Percentiles rank a stretch among this genome's conserved stretches.
These are phyloP conservation scores for Spergularia bocconei DNA, from an alignment of 148 eudicot genomes.

Conservation along the genomic window DNA sequence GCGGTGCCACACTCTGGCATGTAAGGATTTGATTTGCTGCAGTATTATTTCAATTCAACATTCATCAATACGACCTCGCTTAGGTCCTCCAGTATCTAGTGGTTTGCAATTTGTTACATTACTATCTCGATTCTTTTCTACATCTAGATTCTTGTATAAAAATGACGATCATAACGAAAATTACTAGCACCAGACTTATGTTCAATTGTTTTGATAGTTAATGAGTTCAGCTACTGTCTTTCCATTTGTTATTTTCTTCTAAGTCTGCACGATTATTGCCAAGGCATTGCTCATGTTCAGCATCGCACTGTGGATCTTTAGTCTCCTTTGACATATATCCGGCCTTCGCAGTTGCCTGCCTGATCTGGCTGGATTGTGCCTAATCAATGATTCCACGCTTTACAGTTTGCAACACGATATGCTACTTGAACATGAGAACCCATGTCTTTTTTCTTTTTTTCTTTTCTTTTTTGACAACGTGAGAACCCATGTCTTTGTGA, in stretches of 20 bases:
- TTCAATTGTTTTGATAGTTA: background rate
- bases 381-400: too few species aligned
- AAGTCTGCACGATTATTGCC: too few species aligned
- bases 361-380: too few species aligned
- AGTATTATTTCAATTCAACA: conserved; percentile 21
- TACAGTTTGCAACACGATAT: too few species aligned
- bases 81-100: conserved; percentile 21
- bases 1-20: conserved; percentile 31
- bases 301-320: background rate
- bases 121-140: conserved; percentile 28
- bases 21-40: conserved; percentile 24
- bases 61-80: conserved; percentile 21
- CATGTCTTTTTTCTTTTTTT: too few species aligned
- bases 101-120: conserved; percentile 28
- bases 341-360: background rate
- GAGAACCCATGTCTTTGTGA: too few species aligned
- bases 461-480: too few species aligned
- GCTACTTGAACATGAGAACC: too few species aligned
- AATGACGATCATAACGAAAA: conserved; percentile 25
- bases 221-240: background rate
- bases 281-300: too few species aligned
- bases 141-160: conserved; percentile 33
- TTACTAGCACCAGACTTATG: conserved; percentile 22
- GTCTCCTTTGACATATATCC: background rate
- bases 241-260: background rate